Evolutionary conservation across 768 basidiomycete species (phyloP).

Genomic region (Trametes villosa): DNA sequence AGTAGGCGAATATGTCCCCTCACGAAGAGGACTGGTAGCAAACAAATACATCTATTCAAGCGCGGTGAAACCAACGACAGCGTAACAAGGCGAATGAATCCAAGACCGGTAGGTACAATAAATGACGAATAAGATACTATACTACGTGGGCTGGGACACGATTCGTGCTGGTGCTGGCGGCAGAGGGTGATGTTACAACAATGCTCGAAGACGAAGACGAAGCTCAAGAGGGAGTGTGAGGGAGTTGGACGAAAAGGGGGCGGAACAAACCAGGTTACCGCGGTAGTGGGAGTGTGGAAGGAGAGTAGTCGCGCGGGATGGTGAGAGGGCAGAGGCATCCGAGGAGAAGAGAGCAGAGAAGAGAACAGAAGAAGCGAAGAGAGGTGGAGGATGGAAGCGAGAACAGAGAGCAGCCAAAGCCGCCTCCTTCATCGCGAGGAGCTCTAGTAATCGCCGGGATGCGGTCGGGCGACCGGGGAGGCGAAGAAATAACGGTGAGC

Average conservation of each 20-base stretch:
- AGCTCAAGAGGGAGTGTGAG: neutral
- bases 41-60: too few species aligned
- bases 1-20: too few species aligned
- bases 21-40: too few species aligned
- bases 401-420: too few species aligned
- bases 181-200: neutral
- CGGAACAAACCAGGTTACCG: too few species aligned
- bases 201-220: neutral
- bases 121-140: neutral
- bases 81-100: neutral
- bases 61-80: neutral
- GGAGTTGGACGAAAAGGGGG: neutral
- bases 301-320: neutral
- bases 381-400: too few species aligned
- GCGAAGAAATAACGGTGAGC: conserved; percentile 23
- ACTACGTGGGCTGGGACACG: neutral
- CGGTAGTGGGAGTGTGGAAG: too few species aligned
- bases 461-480: too few species aligned
- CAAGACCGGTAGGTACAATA: neutral
- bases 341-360: neutral
- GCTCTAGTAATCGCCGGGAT: too few species aligned
- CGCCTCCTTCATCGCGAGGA: too few species aligned
- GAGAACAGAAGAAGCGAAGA: neutral
- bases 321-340: neutral
- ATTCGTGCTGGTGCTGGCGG: neutral